Base-by-base conservation (phyloP, 495 filamentous ascomycete species). In the Aspergillus nanangensis region DNA sequence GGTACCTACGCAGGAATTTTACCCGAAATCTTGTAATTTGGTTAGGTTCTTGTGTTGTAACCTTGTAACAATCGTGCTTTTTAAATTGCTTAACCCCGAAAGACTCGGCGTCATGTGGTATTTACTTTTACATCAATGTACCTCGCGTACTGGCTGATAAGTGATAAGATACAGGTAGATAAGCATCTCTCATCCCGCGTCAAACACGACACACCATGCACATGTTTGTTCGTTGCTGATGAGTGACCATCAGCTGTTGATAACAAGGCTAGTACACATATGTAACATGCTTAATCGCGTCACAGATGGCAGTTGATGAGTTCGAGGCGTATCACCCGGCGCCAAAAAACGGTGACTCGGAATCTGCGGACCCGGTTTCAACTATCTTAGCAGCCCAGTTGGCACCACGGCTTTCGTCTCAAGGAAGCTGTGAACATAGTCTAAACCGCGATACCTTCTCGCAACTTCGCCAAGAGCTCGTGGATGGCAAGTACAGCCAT, bases 361-460 rank as follows among this genome's bases (percentile, higher is more conserved):
- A 42, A 51, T 35, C 48, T 29, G 50, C 58, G 53, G 64, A 69
- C 50, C 74, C 77, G 40, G 80, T 83, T 20, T 79, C 82, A 15
- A 86, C 86, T n/a, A 84, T 83, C 25, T 63, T 88, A 45, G 82
- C 84, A 21, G 81, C 80, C 8, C 80, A 84, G 45, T 71, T 88
- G 44, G 81, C 60, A 48, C 66, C 67, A 52, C 70, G 60, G 38
- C 58, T 70, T 24, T 60, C 66, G 52, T 63, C 65, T n/a, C 66
- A 70, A 57, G 63, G 60, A 20, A 62, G 58, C 38, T 66, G 71
- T 35, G 40, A 68, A 24, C 61, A 74, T 35, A 56, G 56, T 41
- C 57, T 72, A 10, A 70, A 69, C 31, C 75, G 69, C 47, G 71
- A 81, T 50, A 73, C 73, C 0, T 84, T 90, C 43, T 68, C 76